Evolutionary conservation across 2,329 filamentous ascomycete species (phyloP).

Genomic region (Epichloe aotearoae): DNA sequence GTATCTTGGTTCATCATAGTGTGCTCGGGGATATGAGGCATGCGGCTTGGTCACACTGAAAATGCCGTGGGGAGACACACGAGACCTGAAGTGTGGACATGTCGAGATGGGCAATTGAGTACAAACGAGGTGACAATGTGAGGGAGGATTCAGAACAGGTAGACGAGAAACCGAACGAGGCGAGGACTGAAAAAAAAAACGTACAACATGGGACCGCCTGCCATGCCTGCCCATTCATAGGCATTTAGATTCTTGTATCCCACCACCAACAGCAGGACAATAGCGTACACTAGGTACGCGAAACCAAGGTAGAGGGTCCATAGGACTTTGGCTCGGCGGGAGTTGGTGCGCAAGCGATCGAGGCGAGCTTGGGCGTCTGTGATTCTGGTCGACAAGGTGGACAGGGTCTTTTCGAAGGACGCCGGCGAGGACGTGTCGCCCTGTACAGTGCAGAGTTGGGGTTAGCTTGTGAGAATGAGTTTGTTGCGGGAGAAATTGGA

Average conservation of each 20-base stretch:
- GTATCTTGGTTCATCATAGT: neutral
- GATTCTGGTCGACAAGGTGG: slow-evolving; percentile 72
- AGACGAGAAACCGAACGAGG: neutral
- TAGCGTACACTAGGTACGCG: slow-evolving; percentile 74
- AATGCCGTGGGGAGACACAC: no score
- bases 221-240: slow-evolving; percentile 65
- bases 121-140: no score
- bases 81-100: no score
- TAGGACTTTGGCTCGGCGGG: slow-evolving; percentile 68
- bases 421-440: slow-evolving; percentile 70
- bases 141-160: no score
- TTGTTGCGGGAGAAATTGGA: neutral
- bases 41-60: no score
- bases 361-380: slow-evolving; percentile 58
- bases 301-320: slow-evolving; percentile 86
- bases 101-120: no score
- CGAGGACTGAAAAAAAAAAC: slow-evolving; percentile 14
- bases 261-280: slow-evolving; percentile 72
- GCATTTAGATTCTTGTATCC: slow-evolving; percentile 68
- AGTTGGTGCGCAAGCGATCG: slow-evolving; percentile 56
- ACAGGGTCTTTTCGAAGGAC: slow-evolving; percentile 84
- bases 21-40: no score
- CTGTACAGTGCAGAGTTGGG: slow-evolving; percentile 29
- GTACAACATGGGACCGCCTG: slow-evolving; percentile 67
- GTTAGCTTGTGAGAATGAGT: neutral